phyloP scores from a whole-genome alignment of 208 protist species.

The Acanthamoeba polyphaga region DNA sequence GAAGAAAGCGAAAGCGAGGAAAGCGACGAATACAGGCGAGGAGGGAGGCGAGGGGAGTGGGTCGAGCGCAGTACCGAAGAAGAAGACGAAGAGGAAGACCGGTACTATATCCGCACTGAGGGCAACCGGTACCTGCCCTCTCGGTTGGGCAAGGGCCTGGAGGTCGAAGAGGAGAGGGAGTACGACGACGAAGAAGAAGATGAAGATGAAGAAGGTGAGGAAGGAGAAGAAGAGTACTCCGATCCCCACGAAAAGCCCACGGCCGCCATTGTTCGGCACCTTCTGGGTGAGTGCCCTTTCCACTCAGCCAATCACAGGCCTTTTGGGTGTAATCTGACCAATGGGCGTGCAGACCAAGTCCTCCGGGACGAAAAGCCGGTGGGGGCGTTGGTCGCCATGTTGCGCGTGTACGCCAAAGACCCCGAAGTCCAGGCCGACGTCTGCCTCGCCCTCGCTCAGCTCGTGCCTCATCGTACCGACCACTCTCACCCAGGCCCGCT shows the following conservation, averaged over 20 bases:
- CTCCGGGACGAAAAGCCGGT: background rate
- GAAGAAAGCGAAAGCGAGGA: too few species aligned
- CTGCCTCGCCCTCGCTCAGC: background rate
- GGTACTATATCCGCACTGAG: too few species aligned
- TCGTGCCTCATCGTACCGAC: background rate
- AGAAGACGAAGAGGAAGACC: too few species aligned
- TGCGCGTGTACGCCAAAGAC: background rate
- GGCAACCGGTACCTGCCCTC: too few species aligned
- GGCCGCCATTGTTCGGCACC: background rate
- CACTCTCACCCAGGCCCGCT: too few species aligned
- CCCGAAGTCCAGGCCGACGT: slow-evolving; percentile 6
- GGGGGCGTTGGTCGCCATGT: background rate
- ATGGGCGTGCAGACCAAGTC: background rate
- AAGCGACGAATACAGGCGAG: too few species aligned
- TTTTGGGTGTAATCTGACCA: too few species aligned
- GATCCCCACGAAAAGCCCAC: background rate
- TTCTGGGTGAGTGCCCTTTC: background rate
- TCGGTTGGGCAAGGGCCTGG: too few species aligned
- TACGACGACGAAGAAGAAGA: background rate
- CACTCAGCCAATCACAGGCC: background rate
- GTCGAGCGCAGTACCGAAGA: too few species aligned
- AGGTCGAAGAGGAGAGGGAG: background rate
- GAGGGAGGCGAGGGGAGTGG: too few species aligned
- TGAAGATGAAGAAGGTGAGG: background rate
- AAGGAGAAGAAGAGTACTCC: background rate